Percentiles rank a stretch among this genome's conserved stretches.
Conservation (phyloP, 805 yeast genomes). For the Tetrapisispora arboricola region DNA sequence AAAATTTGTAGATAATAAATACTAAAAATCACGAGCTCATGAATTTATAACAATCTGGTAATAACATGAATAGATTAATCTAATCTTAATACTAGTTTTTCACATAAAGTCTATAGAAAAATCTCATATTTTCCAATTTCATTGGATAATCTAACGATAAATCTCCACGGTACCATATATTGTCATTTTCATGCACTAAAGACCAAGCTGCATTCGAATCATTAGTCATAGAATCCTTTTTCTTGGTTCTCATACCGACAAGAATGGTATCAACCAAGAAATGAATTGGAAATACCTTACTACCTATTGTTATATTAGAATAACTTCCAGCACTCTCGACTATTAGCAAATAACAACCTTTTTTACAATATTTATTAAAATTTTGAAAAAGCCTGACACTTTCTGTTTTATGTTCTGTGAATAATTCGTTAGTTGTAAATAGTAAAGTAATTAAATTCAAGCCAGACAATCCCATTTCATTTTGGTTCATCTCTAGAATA, state of each 20-base stretch:
- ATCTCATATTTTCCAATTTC: conserved; percentile 80
- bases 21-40: background rate
- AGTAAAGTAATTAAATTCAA: conserved; percentile 54
- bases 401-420: conserved; percentile 52
- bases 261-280: conserved; percentile 66
- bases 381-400: conserved; percentile 50
- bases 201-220: conserved; percentile 54
- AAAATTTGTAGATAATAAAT: background rate
- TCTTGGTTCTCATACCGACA: conserved; percentile 37
- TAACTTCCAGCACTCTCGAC: conserved; percentile 88
- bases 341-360: conserved; percentile 53
- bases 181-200: conserved; percentile 52
- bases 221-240: background rate
- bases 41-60: too few relatives aligned
- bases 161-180: conserved; percentile 68
- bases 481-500: conserved; percentile 26
- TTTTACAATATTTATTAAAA: conserved; percentile 39
- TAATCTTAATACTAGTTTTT: conserved; percentile 30
- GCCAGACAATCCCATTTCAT: conserved; percentile 10
- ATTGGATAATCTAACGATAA: conserved; percentile 46
- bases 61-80: background rate
- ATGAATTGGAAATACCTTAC: conserved; percentile 72
- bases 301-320: conserved; percentile 68
- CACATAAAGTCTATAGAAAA: conserved; percentile 65
- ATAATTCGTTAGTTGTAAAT: conserved; percentile 83